These are phyloP conservation scores for Yamadazyma jaroonii DNA, from an alignment of 1,139 yeast genomes.

Conservation along the genomic window DNA sequence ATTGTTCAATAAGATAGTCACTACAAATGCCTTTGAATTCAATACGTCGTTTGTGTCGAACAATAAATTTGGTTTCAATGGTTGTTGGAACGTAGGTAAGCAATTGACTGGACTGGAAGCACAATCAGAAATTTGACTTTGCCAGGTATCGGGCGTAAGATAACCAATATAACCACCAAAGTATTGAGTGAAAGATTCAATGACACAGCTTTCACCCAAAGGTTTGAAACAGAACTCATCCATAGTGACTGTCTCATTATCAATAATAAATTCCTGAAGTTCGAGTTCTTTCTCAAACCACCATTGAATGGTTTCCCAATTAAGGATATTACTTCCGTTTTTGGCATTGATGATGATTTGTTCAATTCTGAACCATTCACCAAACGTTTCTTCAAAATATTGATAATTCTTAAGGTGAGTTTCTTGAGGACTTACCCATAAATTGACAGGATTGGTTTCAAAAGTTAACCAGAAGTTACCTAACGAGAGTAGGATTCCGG, in stretches of 20 bases:
- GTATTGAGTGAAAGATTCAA: constrained; percentile 91
- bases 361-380: constrained; percentile 88
- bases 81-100: constrained; percentile 88
- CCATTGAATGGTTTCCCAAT: constrained; percentile 74
- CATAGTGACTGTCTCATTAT: constrained; percentile 29
- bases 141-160: constrained; percentile 57
- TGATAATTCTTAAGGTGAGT: constrained; percentile 66
- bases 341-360: constrained; percentile 77
- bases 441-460: constrained; percentile 74
- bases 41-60: constrained; percentile 55
- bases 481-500: constrained; percentile 46
- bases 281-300: constrained; percentile 77
- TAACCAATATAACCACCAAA: constrained; percentile 61
- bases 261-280: constrained; percentile 33
- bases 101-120: constrained; percentile 84
- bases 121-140: constrained; percentile 51
- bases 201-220: constrained; percentile 69
- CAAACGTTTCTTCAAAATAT: constrained; percentile 76
- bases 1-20: constrained; percentile 61
- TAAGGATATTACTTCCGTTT: constrained; percentile 52
- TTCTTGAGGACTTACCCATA: constrained; percentile 90
- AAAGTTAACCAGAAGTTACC: constrained; percentile 55
- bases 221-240: constrained; percentile 86
- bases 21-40: constrained; percentile 66
- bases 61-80: constrained; percentile 66